Base-by-base conservation (phyloP, 176 grass and related monocot genomes). In the Phoenix roebelenii region DNA sequence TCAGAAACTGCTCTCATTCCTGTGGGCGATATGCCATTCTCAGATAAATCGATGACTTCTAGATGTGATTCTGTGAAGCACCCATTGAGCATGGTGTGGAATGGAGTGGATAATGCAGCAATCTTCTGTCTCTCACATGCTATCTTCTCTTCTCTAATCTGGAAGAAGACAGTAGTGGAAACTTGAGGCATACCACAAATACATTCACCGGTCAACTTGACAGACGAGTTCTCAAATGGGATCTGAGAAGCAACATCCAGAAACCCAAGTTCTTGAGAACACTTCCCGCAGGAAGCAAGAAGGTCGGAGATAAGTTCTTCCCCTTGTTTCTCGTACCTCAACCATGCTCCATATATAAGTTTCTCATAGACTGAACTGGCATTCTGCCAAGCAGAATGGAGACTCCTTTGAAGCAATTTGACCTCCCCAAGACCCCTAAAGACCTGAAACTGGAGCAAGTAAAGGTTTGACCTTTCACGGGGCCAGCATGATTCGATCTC, bases 21-120 rank as follows among this genome's bases (percentile, higher is more conserved):
- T 58, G 76, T 67, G 71, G 84, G 72, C 2, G 90, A 90, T 23
- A 95, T 89, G 50, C 77, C 67, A 72, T 95, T 95, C 61, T 89
- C 80, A 14, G 90, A 95, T 67, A 95, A 77, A 75, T 90, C 72
- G 50, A 95, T 85, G 67, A 95, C 64, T 65, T 87, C 90, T 74
- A 86, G 83, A 72, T 90, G 77, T 1, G 86, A 90, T 68, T 95
- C 86, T 0, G 77, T 84, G 76, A 95, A 95, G 15, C 85, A 85
- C 70, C 90, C 90, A 73, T 95, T 90, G 50, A 95, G 86, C 91
- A 95, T 95, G 59, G 91, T 84, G 52, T 75, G 74, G 62, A 95
- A 95, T 20, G 91, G 91, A 55, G 76, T 58, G 0, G 91, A 95
- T 28, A 95, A 74, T 77, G 70, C 69, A 23, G 86, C 83, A 53